phyloP scores from a whole-genome alignment of 2,329 filamentous ascomycete species.

The Coniochaeta pulveracea region DNA sequence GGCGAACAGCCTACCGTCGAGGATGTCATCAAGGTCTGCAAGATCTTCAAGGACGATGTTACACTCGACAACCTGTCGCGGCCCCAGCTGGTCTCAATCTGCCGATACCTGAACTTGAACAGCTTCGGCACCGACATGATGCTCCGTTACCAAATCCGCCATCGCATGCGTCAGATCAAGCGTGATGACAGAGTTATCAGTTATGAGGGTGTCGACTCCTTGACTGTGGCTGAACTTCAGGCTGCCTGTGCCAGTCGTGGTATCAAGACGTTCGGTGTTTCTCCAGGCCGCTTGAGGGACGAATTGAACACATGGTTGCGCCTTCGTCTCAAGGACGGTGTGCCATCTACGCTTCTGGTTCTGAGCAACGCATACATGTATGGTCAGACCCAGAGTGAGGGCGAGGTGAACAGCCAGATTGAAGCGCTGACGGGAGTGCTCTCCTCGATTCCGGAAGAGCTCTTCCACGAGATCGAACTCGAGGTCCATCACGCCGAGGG shows the following conservation, averaged over 20 bases:
- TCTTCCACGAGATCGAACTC: slow-evolving; percentile 98
- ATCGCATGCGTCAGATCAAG: slow-evolving; percentile 99
- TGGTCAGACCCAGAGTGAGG: slow-evolving; percentile 54
- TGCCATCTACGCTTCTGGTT: slow-evolving; percentile 92
- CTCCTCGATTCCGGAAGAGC: slow-evolving; percentile 89
- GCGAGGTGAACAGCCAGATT: slow-evolving; percentile 81
- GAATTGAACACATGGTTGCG: slow-evolving; percentile 93
- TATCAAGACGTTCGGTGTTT: slow-evolving; percentile 85
- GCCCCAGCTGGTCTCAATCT: slow-evolving; percentile 93
- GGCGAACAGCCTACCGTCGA: slow-evolving; percentile 79
- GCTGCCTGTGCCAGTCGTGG: slow-evolving; percentile 85
- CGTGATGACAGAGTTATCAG: slow-evolving; percentile 90
- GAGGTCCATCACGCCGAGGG: slow-evolving; percentile 96
- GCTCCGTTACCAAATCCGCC: slow-evolving; percentile 91
- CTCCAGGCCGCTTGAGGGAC: slow-evolving; percentile 74
- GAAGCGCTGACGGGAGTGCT: slow-evolving; percentile 87
- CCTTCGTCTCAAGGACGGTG: slow-evolving; percentile 80
- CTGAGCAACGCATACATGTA: slow-evolving; percentile 98
- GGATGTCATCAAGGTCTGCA: slow-evolving; percentile 97
- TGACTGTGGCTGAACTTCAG: slow-evolving; percentile 90
- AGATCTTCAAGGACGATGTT: slow-evolving; percentile 95
- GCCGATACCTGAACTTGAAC: slow-evolving; percentile 95
- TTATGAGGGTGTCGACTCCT: slow-evolving; percentile 83
- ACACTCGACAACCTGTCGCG: slow-evolving; percentile 94
- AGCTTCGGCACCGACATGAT: slow-evolving; percentile 96